Base-by-base conservation (phyloP, 2,329 filamentous ascomycete species). In the Arthroderma uncinatum region DNA sequence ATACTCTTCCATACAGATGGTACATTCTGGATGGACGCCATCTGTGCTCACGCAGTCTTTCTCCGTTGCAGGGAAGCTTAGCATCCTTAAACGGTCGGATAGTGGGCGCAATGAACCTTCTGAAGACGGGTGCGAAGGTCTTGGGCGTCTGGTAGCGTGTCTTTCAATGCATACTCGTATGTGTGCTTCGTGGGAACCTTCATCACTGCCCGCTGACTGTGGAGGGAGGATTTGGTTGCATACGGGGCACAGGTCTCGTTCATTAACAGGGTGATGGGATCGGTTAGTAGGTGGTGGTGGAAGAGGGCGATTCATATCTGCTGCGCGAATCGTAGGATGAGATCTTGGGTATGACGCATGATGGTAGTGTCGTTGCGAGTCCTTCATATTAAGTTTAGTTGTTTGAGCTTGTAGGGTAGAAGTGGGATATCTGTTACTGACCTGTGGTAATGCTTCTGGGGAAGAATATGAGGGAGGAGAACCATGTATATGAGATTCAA, bases 1-100 rank as follows among this genome's bases (percentile, higher is more conserved):
- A 64, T 84, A 84, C 57, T 85, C 82, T 61, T 83, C 81, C 64
- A 84, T 79, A 65, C 82, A 85, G 54, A 85, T 84, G 7, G 81
- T 77, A 61, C 82, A 85, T 64, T 85, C 82, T 42, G 78, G 77
- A 54, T 71, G 62, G 44, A 73, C 74, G 16, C 79, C 76, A 56
- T 81, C 78, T 21, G 73, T 70, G 4, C 77, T 77, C 1, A 79
- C 65, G 62, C 82, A 84, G 60, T 85, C 82, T 65, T 85, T 85
- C 66, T 85, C 82, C 0, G 79, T 83, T 0, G 82, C 82, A 4
- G 70, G 74, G 61, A 82, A 84, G 1, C 66, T 66, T 12, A 75
- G 62, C 71, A 76, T 75, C 14, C 70, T 69, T 10, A 70, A 60
- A 25, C 50, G 42, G 12, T 57, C 56, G 5, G 54, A 30, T 33